Evolutionary conservation across 2,329 filamentous ascomycete genomes (phyloP).

Genomic region (Neoscytalidium dimidiatum): DNA sequence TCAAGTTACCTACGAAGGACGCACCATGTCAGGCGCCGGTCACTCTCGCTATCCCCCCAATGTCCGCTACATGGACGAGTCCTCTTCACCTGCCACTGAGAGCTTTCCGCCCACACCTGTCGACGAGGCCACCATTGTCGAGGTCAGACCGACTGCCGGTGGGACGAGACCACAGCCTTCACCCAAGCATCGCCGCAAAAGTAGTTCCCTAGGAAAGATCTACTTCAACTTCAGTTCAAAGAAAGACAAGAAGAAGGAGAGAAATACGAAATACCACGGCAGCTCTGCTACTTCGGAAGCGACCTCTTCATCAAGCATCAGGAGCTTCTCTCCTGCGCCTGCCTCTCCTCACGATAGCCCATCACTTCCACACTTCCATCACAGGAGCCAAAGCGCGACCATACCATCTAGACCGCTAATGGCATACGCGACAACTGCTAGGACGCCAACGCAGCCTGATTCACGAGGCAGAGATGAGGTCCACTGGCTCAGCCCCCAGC

Average conservation of each 20-base stretch:
- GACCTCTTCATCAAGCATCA: neutral
- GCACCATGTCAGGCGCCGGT: conserved; percentile 4
- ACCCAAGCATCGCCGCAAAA: neutral
- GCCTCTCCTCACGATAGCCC: neutral
- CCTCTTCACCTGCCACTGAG: neutral
- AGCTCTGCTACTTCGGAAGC: conserved; percentile 1
- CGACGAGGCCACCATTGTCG: conserved; percentile 1
- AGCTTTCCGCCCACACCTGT: conserved; percentile 11
- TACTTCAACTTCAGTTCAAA: neutral
- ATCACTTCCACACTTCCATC: neutral
- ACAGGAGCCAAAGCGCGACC: neutral
- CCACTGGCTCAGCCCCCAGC: conserved; percentile 4
- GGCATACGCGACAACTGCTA: neutral
- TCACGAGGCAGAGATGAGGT: conserved; percentile 7
- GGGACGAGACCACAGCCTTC: neutral
- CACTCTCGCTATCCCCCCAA: conserved; percentile 2
- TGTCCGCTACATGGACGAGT: conserved; percentile 5
- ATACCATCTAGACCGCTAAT: neutral
- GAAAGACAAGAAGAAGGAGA: conserved; percentile 11
- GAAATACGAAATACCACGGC: neutral
- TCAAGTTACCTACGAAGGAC: neutral
- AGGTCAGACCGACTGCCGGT: neutral
- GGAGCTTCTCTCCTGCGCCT: conserved; percentile 5
- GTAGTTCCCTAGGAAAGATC: neutral
- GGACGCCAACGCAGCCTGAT: neutral